Evolutionary conservation across 805 yeast genomes (phyloP), one percentile per base, ranked within the genome.

Genomic region (Metschnikowia corniflorae): DNA sequence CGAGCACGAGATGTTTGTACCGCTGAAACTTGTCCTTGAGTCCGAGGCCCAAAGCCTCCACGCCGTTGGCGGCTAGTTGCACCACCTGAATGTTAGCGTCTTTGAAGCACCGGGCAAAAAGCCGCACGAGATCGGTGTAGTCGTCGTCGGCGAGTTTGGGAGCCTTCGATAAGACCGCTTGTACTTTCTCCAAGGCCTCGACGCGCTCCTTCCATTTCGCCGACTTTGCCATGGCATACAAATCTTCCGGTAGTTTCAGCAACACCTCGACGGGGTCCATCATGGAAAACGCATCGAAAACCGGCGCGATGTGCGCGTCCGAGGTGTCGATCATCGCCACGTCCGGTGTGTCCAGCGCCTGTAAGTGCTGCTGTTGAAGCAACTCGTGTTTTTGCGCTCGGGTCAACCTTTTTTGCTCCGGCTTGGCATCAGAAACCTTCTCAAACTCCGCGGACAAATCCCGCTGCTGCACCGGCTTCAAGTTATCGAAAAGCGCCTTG

Each of bases 51-150:
- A 91, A 56, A 20, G 60, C 59, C 37, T 71, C 77, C 14, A 81
- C 62, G 29, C 83, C 77, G 38, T 77, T 77, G 2, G 95, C 82
- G 0, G 96, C 86, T 20, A 82, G 53, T 12, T 84, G 80, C 0
- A 85, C 96, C 10, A 86, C 95, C 61, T 82, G 88, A 35, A 88
- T 73, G 55, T 93, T 93, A 5, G 89, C 94, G 62, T 93, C 98
- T 53, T 80, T 86, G 54, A 88, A 69, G 43, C 88, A 75, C 47
- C 78, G 81, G n/a, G 81, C 75, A 46, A 87, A 68, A 1, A 71
- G 57, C 37, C 80, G 63, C n/a, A 80, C 61, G n/a, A 89, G 58
- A 2, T 71, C 80, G 6, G 71, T 46, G 58, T 81, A 87, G 55
- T 89, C 94, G 35, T 68, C 85, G 22, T 66, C 69, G 7, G 65